Conservation (phyloP, 2,329 filamentous ascomycete genomes). For the Cercospora canescens region DNA sequence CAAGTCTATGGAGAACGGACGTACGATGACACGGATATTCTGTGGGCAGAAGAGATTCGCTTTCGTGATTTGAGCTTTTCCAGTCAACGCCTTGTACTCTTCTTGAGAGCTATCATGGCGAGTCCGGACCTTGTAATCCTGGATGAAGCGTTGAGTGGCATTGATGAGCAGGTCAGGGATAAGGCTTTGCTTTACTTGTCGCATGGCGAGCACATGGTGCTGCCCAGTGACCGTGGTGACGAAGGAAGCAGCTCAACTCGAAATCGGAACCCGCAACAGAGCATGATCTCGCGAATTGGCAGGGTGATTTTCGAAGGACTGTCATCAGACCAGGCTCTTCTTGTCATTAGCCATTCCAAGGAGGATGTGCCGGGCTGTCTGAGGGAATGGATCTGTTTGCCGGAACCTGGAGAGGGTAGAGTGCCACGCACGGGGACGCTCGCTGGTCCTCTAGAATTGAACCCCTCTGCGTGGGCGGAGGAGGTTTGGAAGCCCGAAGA, state of each 20-base stretch:
- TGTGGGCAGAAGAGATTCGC: slow-evolving; percentile 67
- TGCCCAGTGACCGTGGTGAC: neutral
- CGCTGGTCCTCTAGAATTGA: slow-evolving; percentile 36
- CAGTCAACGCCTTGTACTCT: slow-evolving; percentile 80
- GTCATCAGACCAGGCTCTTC: slow-evolving; percentile 70
- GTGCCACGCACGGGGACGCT: slow-evolving; percentile 66
- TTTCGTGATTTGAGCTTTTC: slow-evolving; percentile 79
- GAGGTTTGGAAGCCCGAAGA: slow-evolving; percentile 30
- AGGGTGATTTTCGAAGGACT: slow-evolving; percentile 62
- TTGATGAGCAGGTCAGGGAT: slow-evolving; percentile 66
- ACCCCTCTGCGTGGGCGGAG: slow-evolving; percentile 30
- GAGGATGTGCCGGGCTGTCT: slow-evolving; percentile 87
- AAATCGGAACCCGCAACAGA: slow-evolving; percentile 19
- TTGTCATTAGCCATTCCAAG: slow-evolving; percentile 89
- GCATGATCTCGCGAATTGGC: slow-evolving; percentile 42
- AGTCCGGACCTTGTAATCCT: slow-evolving; percentile 51
- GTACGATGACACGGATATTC: slow-evolving; percentile 35
- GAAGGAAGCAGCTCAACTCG: neutral
- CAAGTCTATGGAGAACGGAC: slow-evolving; percentile 16
- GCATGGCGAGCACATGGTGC: slow-evolving; percentile 39
- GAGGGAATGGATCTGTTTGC: slow-evolving; percentile 81
- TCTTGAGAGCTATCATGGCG: slow-evolving; percentile 59
- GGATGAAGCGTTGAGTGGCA: slow-evolving; percentile 54
- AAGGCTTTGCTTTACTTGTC: slow-evolving; percentile 81
- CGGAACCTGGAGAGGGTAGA: slow-evolving; percentile 66